Conservation (phyloP, 2,329 filamentous ascomycete species). For the Trichoderma sp. region DNA sequence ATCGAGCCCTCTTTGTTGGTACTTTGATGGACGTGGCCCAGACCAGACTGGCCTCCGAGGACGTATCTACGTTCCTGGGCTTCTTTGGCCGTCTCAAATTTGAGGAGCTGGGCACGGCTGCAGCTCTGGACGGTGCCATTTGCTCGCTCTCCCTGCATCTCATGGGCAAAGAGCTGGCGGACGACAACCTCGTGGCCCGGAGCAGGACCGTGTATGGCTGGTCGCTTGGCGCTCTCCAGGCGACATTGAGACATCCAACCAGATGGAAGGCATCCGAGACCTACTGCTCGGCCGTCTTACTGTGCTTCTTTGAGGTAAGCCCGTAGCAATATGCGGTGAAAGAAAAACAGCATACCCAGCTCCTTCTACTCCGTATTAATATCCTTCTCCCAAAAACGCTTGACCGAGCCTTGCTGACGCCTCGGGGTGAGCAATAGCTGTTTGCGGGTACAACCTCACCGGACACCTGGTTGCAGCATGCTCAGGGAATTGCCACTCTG, state of each 20-base stretch:
- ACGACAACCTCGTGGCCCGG: conserved; percentile 31
- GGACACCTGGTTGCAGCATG: conserved; percentile 40
- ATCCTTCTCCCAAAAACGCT: neutral
- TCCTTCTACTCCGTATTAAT: no score
- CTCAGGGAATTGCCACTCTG: conserved; percentile 37
- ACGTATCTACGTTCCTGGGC: conserved; percentile 25
- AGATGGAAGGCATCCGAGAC: conserved; percentile 42
- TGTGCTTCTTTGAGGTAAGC: conserved; percentile 40
- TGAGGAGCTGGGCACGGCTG: conserved; percentile 34
- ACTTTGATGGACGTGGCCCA: conserved; percentile 31
- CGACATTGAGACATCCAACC: conserved; percentile 34
- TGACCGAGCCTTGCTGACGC: conserved; percentile 20
- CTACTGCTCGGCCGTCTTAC: conserved; percentile 40
- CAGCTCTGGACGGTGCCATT: conserved; percentile 38
- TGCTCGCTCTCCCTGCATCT: conserved; percentile 39
- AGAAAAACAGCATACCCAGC: neutral
- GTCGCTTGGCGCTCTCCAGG: conserved; percentile 36
- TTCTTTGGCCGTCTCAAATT: conserved; percentile 30
- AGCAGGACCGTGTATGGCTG: conserved; percentile 40
- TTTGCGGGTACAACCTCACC: conserved; percentile 40
- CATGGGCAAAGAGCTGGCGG: conserved; percentile 34
- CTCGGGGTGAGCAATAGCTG: conserved; percentile 28
- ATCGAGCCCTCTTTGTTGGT: conserved; percentile 32
- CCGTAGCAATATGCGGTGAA: neutral
- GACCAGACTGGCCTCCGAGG: conserved; percentile 21